These are phyloP conservation scores for Medicago lupulina DNA, from an alignment of 306 rosid species.

Conservation along the genomic window DNA sequence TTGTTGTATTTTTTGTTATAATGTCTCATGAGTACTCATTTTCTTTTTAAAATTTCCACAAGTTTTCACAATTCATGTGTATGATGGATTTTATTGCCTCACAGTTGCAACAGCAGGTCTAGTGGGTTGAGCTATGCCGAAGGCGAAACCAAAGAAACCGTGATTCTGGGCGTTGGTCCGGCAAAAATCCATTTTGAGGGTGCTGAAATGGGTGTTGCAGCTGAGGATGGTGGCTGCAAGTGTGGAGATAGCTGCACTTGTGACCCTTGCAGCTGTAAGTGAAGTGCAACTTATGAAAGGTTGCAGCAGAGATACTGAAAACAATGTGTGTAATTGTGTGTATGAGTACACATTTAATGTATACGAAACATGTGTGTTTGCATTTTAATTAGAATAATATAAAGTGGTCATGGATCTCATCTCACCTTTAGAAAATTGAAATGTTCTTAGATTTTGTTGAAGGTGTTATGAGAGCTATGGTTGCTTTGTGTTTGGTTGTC, in stretches of 20 bases:
- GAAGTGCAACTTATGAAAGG: conserved; percentile 17
- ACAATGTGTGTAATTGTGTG: neutral
- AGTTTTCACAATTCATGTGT: neutral
- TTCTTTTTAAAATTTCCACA: too few species aligned
- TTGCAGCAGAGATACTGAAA: conserved; percentile 48
- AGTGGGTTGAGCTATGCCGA: conserved; percentile 49
- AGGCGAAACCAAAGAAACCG: conserved; percentile 50
- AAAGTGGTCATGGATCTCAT: neutral
- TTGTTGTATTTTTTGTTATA: too few species aligned
- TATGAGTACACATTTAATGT: neutral
- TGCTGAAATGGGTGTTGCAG: conserved; percentile 53
- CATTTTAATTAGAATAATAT: conserved; percentile 5
- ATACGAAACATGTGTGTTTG: neutral
- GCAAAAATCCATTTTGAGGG: conserved; percentile 47
- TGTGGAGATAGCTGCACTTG: conserved; percentile 77
- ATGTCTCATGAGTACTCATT: too few species aligned
- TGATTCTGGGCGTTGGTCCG: conserved; percentile 59
- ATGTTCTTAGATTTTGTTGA: conserved; percentile 8
- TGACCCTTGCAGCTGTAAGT: conserved; percentile 77
- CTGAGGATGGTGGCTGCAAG: conserved; percentile 68
- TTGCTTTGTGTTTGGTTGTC: conserved; percentile 1
- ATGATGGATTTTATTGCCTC: neutral
- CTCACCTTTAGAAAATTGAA: neutral
- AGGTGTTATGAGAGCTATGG: neutral
- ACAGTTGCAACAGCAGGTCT: conserved; percentile 57